Base-by-base conservation (phyloP, 805 yeast species). In the Candida yuanshanica region DNA sequence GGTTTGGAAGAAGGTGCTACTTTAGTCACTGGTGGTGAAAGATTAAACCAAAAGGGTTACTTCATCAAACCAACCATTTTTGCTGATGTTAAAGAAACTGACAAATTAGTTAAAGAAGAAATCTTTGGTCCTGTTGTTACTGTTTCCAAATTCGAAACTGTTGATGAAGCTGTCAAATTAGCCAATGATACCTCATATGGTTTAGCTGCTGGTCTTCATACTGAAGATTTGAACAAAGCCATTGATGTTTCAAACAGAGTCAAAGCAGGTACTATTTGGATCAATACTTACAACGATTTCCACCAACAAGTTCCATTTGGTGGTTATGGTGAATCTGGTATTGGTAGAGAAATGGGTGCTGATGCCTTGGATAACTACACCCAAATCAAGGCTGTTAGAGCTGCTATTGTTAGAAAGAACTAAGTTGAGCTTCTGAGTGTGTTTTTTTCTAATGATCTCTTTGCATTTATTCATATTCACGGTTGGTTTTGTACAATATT, bases 41-140 rank as follows among this genome's bases (percentile, higher is more conserved):
- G 81, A 67, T 47, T 62, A 26, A 75, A 75, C 36, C 70, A 66
- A 47, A 79, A 76, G 63, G 91, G 90, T 54, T 81, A 65, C 69
- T 83, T 75, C 53, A 58, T 83, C 48, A 73, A 72, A 60, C 93
- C 93, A 63, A 83, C 93, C 22, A 71, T 83, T 48, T 79, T 83
- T 51, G 82, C 82, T 47, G 84, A 80, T 54, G 87, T 83, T 45
- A 70, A 62, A 36, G 85, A 80, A 64, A 63, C 72, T 45, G 78
- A 81, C 84, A 68, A 68, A 51, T 81, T 83, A 55, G 87, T 81
- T 37, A 75, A 69, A 61, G 91, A 83, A 55, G 93, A 83, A 66
- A 82, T 83, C 54, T 83, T 90, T 55, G 98, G 98, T 43, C 98
- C 98, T 29, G 93, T 90, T 44, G 91, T 86, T 45, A 79, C 89